Evolutionary conservation across 768 basidiomycete species (phyloP).

Genomic region (Saitozyma podzolica): DNA sequence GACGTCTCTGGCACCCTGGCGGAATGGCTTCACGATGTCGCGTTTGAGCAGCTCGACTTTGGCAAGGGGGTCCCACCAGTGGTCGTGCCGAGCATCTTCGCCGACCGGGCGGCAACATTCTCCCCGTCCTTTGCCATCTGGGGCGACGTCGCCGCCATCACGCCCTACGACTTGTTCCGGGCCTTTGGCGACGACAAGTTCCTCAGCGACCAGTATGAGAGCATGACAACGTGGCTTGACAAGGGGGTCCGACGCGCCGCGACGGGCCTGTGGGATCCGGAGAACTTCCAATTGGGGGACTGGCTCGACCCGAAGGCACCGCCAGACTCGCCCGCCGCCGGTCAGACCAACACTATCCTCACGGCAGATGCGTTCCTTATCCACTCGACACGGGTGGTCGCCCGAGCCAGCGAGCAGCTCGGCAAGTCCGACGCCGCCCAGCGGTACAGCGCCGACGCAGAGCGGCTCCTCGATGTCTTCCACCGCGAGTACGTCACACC

Average conservation of each 20-base stretch:
- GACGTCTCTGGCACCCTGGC: slow-evolving; percentile 23
- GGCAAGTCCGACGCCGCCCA: slow-evolving; percentile 27
- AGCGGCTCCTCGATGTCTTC: slow-evolving; percentile 24
- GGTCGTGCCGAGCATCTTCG: slow-evolving; percentile 38
- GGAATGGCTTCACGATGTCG: slow-evolving; percentile 42
- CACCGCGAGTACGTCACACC: slow-evolving; percentile 38
- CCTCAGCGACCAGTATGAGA: slow-evolving; percentile 33
- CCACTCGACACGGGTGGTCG: slow-evolving; percentile 22
- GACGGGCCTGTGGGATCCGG: slow-evolving; percentile 33
- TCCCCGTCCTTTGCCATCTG: neutral
- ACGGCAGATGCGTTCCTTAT: slow-evolving; percentile 47
- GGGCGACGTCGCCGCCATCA: slow-evolving; percentile 41
- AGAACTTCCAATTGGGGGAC: slow-evolving; percentile 28
- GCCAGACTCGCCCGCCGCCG: slow-evolving; percentile 28
- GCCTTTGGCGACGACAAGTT: slow-evolving; percentile 30
- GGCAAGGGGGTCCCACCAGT: slow-evolving; percentile 27
- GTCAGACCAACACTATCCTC: slow-evolving; percentile 36
- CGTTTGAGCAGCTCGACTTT: slow-evolving; percentile 30
- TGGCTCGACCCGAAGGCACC: slow-evolving; percentile 39
- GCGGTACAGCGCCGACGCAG: slow-evolving; percentile 21
- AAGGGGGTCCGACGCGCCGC: slow-evolving; percentile 28
- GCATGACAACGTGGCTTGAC: slow-evolving; percentile 43
- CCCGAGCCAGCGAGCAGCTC: slow-evolving; percentile 24
- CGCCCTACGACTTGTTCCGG: slow-evolving; percentile 36
- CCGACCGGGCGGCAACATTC: neutral